Base-by-base conservation (phyloP, 116 monocot genomes). In the Dioscorea cayenensis region DNA sequence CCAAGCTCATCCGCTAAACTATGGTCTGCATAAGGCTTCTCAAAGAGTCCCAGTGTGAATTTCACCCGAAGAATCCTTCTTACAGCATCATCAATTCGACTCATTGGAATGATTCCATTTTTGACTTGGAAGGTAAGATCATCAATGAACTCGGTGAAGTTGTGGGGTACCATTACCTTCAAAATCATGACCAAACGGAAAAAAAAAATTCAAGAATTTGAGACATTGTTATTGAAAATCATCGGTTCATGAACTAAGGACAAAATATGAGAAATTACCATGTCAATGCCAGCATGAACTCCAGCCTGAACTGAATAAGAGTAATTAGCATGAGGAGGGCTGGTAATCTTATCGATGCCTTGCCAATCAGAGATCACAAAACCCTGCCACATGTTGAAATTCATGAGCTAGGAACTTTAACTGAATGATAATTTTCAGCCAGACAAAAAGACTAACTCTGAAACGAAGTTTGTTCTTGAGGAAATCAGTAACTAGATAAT, bases 11-110 rank as follows among this genome's bases (percentile, higher is more conserved):
- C 73, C 1, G 68, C 79, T 21, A 89, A 82, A 77, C 85, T 81
- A 60, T 65, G 76, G 82, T 95, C 95, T 11, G 86, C 77, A 29
- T 70, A 73, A 4, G 95, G 92, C 50, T 86, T 73, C 66, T 95
- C 95, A 60, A 91, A 95, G 49, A 95, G 83, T 20, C 95, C 95
- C 83, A 89, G 80, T 48, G 72, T 69, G 68, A 91, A 89, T 60
- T 95, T 95, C 72, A 91, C 95, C 22, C 91, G 77, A 36, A 95
- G 87, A 62, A 95, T 95, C 71, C 95, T 80, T 60, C 67, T 82
- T 19, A 95, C 91, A n/a, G 91, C 89, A 78, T 95, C 95, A 58
- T 95, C 52, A 21, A 95, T 84, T 64, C 92, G 70, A 74, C 83
- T 87, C 71, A 91, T 85, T 27, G 87, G 85, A 61, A 91, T 89